phyloP scores from a whole-genome alignment of 345 rosid genomes.

The Citrus maxima region DNA sequence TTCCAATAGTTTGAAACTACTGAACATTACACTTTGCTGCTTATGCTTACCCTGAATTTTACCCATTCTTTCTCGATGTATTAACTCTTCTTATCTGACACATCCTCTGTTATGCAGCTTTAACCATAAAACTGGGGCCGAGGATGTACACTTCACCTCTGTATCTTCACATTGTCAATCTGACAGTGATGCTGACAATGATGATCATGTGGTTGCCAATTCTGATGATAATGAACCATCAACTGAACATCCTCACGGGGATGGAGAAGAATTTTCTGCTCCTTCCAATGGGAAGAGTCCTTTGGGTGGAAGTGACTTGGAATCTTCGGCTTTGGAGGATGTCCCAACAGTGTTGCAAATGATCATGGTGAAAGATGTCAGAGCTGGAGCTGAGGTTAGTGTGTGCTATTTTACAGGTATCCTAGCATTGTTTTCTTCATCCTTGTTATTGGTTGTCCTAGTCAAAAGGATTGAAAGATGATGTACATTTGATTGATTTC shows the following conservation, averaged over 20 bases:
- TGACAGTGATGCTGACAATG: slow-evolving; percentile 29
- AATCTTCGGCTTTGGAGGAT: slow-evolving; percentile 23
- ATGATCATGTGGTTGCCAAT: slow-evolving; percentile 10
- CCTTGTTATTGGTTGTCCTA: background rate
- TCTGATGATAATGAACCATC: slow-evolving; percentile 27
- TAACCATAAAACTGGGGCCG: slow-evolving; percentile 90
- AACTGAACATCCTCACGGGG: slow-evolving; percentile 20
- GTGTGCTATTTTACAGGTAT: slow-evolving; percentile 1
- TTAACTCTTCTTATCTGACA: background rate
- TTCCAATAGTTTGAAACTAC: background rate
- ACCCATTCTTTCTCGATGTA: background rate
- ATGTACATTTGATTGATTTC: no score
- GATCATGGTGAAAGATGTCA: slow-evolving; percentile 84
- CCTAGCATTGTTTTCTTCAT: background rate
- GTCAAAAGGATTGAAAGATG: background rate
- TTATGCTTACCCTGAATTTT: background rate
- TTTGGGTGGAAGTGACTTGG: slow-evolving; percentile 18
- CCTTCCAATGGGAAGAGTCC: slow-evolving; percentile 18
- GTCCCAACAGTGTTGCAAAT: slow-evolving; percentile 56
- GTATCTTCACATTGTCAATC: slow-evolving; percentile 48
- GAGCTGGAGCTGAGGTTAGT: slow-evolving; percentile 71
- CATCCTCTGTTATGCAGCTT: slow-evolving; percentile 41
- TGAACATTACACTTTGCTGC: background rate
- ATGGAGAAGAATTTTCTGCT: slow-evolving; percentile 12
- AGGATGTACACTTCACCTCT: slow-evolving; percentile 76